Evolutionary conservation across 148 eudicot species (phyloP).

Genomic region (Beta vulgaris): DNA sequence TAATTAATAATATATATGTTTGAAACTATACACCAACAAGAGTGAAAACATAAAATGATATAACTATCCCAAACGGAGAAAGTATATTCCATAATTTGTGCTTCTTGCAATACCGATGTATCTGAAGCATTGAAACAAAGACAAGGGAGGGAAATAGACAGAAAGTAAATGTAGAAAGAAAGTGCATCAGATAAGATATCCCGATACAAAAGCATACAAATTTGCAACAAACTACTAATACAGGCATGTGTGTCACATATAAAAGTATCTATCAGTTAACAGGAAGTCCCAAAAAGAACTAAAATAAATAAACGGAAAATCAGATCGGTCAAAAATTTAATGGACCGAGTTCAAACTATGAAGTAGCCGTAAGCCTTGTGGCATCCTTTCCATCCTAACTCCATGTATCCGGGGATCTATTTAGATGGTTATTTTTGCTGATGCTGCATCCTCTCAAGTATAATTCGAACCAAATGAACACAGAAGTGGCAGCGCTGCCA

Average conservation of each 20-base stretch:
- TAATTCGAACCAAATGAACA: conserved; percentile 1
- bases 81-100: no score
- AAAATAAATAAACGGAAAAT: conserved; percentile 2
- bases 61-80: no score
- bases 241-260: conserved; percentile 18
- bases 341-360: conserved; percentile 21
- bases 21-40: no score
- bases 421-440: conserved; percentile 26
- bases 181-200: no score
- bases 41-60: no score
- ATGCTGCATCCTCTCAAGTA: conserved; percentile 17
- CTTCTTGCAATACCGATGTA: no score
- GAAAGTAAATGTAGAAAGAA: no score
- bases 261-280: background rate
- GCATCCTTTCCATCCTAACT: conserved; percentile 30
- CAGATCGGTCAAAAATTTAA: conserved; percentile 21
- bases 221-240: conserved; percentile 19
- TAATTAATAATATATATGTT: no score
- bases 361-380: conserved; percentile 11
- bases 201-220: conserved; percentile 2
- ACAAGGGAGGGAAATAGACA: no score
- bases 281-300: background rate
- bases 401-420: conserved; percentile 29
- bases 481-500: background rate
- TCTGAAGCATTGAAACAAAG: no score